These are phyloP conservation scores for Diaporthe batatas DNA, from an alignment of 2,329 filamentous ascomycete species.

Conservation along the genomic window DNA sequence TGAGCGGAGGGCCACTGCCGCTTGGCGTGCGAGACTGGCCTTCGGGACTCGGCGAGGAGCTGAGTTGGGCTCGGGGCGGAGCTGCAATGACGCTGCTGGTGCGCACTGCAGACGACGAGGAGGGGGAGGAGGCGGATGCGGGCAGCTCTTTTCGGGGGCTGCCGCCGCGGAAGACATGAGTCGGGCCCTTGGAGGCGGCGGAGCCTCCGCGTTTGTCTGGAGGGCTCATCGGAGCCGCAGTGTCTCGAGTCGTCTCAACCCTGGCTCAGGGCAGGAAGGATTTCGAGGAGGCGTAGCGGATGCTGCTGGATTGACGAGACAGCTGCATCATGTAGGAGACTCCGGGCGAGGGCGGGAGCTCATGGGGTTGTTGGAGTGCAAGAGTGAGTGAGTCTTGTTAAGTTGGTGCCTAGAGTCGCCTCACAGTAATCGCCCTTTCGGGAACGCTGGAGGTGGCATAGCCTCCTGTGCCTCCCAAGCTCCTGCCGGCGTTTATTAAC, in stretches of 20 bases:
- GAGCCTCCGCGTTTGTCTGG: conserved; percentile 40
- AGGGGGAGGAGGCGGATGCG: background rate
- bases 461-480: background rate
- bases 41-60: conserved; percentile 38
- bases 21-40: conserved; percentile 30
- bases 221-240: conserved; percentile 32
- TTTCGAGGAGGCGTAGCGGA: conserved; percentile 25
- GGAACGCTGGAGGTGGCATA: conserved; percentile 30
- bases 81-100: conserved; percentile 28
- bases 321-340: conserved; percentile 25
- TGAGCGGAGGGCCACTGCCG: conserved; percentile 4
- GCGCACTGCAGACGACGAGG: conserved; percentile 29
- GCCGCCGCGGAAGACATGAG: conserved; percentile 36
- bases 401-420: conserved; percentile 30
- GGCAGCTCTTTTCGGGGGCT: conserved; percentile 33
- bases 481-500: conserved; percentile 8
- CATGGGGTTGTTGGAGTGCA: background rate
- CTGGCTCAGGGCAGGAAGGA: conserved; percentile 24
- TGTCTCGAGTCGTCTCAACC: conserved; percentile 3
- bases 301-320: conserved; percentile 15
- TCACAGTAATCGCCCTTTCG: background rate
- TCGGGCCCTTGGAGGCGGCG: conserved; percentile 26
- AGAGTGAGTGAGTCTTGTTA: background rate
- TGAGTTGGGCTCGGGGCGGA: conserved; percentile 35
- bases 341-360: background rate